Conservation (phyloP, 441 rosid genomes). For the Syzygium syzygioides region DNA sequence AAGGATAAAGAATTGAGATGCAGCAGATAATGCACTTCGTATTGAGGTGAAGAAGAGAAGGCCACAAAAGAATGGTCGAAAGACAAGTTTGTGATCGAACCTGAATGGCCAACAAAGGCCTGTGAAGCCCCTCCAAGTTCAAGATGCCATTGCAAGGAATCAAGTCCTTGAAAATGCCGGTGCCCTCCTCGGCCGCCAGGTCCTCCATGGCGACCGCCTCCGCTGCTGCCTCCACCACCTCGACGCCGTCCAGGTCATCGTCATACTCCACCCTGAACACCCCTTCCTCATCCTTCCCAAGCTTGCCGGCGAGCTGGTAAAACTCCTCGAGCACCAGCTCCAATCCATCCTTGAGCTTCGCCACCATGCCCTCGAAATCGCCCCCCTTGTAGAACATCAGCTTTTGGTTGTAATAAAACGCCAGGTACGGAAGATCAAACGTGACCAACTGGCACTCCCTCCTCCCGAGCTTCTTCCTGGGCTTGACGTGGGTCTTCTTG, state of each 20-base stretch:
- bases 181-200: constrained; percentile 62
- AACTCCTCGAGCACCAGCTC: constrained; percentile 62
- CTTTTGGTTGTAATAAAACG: constrained; percentile 84
- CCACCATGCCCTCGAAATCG: constrained; percentile 38
- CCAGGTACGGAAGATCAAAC: constrained; percentile 83
- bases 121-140: constrained; percentile 70
- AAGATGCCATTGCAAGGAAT: constrained; percentile 56
- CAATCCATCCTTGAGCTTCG: constrained; percentile 66
- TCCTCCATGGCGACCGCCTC: constrained; percentile 50
- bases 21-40: neutral
- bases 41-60: neutral
- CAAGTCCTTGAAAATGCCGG: constrained; percentile 46
- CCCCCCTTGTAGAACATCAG: constrained; percentile 52
- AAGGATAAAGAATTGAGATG: neutral
- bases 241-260: constrained; percentile 67
- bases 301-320: constrained; percentile 71
- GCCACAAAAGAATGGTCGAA: neutral
- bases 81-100: constrained; percentile 13
- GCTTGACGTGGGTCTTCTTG: constrained; percentile 49
- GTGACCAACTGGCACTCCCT: constrained; percentile 64
- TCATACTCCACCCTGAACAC: constrained; percentile 70
- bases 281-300: constrained; percentile 77
- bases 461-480: constrained; percentile 47
- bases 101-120: constrained; percentile 70
- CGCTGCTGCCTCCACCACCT: constrained; percentile 54